Percentiles rank a stretch among this genome's conserved stretches.
These are phyloP conservation scores for Neospora caninum DNA, from an alignment of 169 alveolate species.

Conservation along the genomic window DNA sequence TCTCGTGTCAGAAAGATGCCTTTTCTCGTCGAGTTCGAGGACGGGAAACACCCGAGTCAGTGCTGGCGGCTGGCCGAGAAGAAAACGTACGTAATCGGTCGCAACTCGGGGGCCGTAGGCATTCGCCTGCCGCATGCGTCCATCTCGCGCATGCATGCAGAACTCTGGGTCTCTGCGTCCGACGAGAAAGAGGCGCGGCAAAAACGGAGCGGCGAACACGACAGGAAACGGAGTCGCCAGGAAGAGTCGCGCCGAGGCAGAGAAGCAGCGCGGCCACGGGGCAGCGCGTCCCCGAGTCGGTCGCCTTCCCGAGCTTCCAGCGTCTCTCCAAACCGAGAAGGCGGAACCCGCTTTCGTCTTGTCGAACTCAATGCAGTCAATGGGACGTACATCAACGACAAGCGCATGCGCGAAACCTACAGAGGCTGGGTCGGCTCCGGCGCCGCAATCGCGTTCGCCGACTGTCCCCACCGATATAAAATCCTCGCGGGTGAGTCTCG, in stretches of 20 bases:
- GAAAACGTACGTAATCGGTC: constrained; percentile 8
- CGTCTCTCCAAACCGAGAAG: not conserved
- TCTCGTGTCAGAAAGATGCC: not conserved
- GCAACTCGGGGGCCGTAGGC: constrained; percentile 28
- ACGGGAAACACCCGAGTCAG: not conserved
- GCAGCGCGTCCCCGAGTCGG: not conserved
- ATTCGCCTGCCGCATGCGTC: constrained; percentile 37
- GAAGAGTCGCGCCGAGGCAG: not conserved
- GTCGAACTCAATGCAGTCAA: constrained; percentile 17
- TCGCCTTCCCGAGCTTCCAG: not conserved
- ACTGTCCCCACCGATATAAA: not conserved
- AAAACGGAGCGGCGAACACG: not conserved
- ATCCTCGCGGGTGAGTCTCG: not conserved
- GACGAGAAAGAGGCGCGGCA: not conserved
- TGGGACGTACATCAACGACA: constrained; percentile 7
- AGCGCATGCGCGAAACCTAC: not conserved
- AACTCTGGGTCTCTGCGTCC: not conserved
- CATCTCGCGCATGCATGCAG: constrained; percentile 4
- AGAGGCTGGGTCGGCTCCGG: not conserved
- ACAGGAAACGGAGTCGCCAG: not conserved
- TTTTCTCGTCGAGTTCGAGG: constrained; percentile 20
- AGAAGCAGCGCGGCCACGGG: no score
- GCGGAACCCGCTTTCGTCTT: not conserved
- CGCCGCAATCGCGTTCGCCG: constrained; percentile 28
- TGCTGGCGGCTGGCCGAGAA: constrained; percentile 19